A percentile compares a stretch with the other conserved stretches of the same genome.
Evolutionary conservation across 805 yeast genomes (phyloP).

Genomic region (Wickerhamomyces queroliae): DNA sequence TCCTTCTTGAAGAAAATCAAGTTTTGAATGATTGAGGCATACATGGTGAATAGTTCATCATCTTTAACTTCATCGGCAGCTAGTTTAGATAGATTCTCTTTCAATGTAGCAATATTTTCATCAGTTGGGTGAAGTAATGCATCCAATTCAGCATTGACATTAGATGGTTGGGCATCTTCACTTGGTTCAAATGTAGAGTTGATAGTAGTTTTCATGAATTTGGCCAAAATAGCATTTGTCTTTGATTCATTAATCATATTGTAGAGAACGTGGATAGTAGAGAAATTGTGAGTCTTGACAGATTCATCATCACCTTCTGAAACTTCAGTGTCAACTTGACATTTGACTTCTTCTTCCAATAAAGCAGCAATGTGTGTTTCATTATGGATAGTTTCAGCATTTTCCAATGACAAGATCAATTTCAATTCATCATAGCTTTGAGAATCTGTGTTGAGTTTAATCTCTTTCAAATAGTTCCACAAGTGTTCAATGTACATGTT

Average conservation of each 20-base stretch:
- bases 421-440: slow-evolving; percentile 21
- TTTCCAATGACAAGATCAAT: slow-evolving; percentile 19
- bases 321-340: slow-evolving; percentile 5
- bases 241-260: slow-evolving; percentile 16
- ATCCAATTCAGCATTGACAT: slow-evolving; percentile 11
- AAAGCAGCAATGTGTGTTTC: slow-evolving; percentile 17
- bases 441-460: slow-evolving; percentile 11
- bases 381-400: slow-evolving; percentile 21
- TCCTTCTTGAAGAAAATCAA: slow-evolving; percentile 19
- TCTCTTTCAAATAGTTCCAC: slow-evolving; percentile 21
- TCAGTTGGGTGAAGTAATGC: slow-evolving; percentile 26
- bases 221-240: slow-evolving; percentile 16
- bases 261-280: slow-evolving; percentile 13
- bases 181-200: slow-evolving; percentile 2
- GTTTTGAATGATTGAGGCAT: slow-evolving; percentile 24
- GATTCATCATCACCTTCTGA: slow-evolving; percentile 10
- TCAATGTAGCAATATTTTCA: slow-evolving; percentile 15
- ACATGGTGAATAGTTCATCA: slow-evolving; percentile 20
- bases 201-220: slow-evolving; percentile 18
- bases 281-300: slow-evolving; percentile 5
- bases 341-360: slow-evolving; percentile 7
- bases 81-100: slow-evolving; percentile 15
- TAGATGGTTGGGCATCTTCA: neutral
- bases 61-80: slow-evolving; percentile 12
- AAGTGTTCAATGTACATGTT: slow-evolving; percentile 19